Conservation (phyloP, 305 asterid species). For the Salvia sclarea region DNA sequence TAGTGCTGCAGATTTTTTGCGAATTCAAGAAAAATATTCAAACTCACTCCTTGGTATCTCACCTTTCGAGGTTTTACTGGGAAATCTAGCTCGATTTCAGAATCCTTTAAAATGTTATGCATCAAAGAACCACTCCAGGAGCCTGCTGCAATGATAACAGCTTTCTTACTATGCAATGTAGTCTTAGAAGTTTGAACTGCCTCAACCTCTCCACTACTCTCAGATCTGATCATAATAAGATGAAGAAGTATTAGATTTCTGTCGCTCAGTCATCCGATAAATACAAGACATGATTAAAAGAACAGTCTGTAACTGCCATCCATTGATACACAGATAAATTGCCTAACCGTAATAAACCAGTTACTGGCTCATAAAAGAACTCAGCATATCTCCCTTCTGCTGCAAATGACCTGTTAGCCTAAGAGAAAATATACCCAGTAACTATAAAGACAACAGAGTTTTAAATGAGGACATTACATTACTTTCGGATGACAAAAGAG, state of each 20-base stretch:
- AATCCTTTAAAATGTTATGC: conserved; percentile 49
- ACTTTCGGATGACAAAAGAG: conserved; percentile 22
- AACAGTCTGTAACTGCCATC: too few species aligned
- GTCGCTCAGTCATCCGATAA: background rate
- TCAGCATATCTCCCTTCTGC: conserved; percentile 88
- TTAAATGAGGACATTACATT: background rate
- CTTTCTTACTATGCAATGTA: conserved; percentile 60
- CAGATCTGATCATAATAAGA: conserved; percentile 49
- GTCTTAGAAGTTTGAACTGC: conserved; percentile 79
- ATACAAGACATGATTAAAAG: background rate
- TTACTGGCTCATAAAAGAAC: conserved; percentile 86
- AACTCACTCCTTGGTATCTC: conserved; percentile 20
- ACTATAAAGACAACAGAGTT: conserved; percentile 18
- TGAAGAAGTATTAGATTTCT: conserved; percentile 13
- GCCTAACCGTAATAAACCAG: conserved; percentile 61
- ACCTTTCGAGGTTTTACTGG: conserved; percentile 97
- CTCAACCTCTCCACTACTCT: conserved; percentile 59
- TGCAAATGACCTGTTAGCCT: conserved; percentile 73
- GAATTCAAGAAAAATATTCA: conserved; percentile 12
- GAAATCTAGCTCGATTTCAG: conserved; percentile 56
- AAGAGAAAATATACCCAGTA: conserved; percentile 34
- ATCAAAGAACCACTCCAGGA: conserved; percentile 91
- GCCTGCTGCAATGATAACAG: conserved; percentile 87
- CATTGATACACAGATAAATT: conserved; percentile 10
- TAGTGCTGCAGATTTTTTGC: background rate